Evolutionary conservation across 129 eudicot species (phyloP).

Genomic region (Artemisia annua): DNA sequence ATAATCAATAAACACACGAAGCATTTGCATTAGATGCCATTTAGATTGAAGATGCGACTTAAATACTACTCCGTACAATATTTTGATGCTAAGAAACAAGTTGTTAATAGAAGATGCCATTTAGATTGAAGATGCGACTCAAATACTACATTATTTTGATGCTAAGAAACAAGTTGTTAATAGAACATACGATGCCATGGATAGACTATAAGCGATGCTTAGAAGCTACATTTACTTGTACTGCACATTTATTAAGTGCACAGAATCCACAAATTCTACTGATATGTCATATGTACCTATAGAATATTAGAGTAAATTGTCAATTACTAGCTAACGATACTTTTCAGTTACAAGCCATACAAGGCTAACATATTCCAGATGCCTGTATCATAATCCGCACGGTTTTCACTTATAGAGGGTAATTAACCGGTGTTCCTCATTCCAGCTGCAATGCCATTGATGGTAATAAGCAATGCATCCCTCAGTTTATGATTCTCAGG

Average conservation of each 20-base stretch:
- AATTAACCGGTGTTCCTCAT: conserved; percentile 92
- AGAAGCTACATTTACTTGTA: conserved; percentile 10
- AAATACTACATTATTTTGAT: conserved; percentile 30
- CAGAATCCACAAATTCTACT: neutral
- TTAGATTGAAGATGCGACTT: no score
- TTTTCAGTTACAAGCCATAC: conserved; percentile 3
- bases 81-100: no score
- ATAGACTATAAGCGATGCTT: conserved; percentile 11
- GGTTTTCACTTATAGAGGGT: neutral
- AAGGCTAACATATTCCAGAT: conserved; percentile 10
- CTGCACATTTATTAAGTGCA: neutral
- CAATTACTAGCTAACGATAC: neutral
- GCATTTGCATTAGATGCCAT: conserved; percentile 28
- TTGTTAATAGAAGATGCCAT: no score
- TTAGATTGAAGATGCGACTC: conserved; percentile 21
- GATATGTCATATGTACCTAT: neutral
- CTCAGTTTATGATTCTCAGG: conserved; percentile 64
- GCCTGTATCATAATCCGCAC: neutral
- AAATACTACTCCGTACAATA: no score
- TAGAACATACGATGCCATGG: conserved; percentile 29
- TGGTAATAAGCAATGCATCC: conserved; percentile 88
- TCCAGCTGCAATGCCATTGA: conserved; percentile 96
- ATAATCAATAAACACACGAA: neutral
- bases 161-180: conserved; percentile 29
- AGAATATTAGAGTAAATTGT: neutral